Evolutionary conservation across 1,284 basidiomycete genomes (phyloP).

Genomic region (Leccinum subrobustum): DNA sequence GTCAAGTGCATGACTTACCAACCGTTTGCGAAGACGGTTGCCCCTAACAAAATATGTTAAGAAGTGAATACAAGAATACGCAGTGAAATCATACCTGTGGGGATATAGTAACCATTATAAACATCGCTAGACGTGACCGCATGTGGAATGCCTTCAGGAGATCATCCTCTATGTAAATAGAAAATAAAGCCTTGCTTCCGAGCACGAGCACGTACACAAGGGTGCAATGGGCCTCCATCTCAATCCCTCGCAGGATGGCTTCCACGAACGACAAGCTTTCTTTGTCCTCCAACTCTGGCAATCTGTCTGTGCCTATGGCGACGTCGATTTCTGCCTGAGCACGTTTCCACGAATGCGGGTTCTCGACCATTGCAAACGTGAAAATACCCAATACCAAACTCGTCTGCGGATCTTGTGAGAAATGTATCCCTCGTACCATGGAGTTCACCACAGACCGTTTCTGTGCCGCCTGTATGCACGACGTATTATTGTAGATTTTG

Average conservation of each 20-base stretch:
- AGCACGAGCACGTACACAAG: background rate
- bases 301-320: conserved; percentile 9
- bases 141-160: too few species aligned
- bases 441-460: conserved; percentile 10
- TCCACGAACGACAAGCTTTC: too few species aligned
- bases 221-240: conserved; percentile 21
- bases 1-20: background rate
- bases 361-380: conserved; percentile 34
- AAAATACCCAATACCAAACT: conserved; percentile 16
- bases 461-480: conserved; percentile 5
- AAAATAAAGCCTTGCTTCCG: background rate
- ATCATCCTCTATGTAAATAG: too few species aligned
- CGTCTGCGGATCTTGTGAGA: background rate
- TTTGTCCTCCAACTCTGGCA: conserved; percentile 32
- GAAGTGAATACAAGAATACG: too few species aligned
- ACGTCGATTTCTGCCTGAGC: background rate
- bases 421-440: too few species aligned
- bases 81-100: too few species aligned
- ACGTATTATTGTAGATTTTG: background rate
- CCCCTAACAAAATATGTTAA: too few species aligned
- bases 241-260: background rate
- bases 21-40: too few species aligned
- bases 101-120: too few species aligned
- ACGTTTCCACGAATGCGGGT: conserved; percentile 21
- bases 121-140: too few species aligned